phyloP scores from a whole-genome alignment of 2,329 filamentous ascomycete genomes.

The Aspergillus texensis region DNA sequence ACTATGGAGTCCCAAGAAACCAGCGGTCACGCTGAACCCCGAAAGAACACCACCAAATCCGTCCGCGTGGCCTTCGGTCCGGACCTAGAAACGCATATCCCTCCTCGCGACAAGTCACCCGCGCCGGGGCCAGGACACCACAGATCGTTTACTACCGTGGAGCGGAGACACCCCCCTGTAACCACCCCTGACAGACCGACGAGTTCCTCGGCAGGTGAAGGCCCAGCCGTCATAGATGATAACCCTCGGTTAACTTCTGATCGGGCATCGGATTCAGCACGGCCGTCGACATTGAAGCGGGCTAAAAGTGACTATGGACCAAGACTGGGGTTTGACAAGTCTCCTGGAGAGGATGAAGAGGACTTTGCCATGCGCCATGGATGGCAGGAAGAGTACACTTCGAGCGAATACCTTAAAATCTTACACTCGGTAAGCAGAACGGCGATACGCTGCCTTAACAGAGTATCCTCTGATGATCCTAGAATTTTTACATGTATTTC shows the following conservation, averaged over 20 bases:
- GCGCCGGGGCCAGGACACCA: conserved; percentile 35
- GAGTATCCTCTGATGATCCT: conserved; percentile 14
- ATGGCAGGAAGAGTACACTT: conserved; percentile 90
- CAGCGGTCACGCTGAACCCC: conserved; percentile 35
- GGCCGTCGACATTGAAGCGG: conserved; percentile 48
- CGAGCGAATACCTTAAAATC: conserved; percentile 82
- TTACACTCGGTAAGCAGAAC: conserved; percentile 69
- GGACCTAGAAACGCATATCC: conserved; percentile 41
- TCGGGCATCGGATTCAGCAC: conserved; percentile 34
- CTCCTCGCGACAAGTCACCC: conserved; percentile 36
- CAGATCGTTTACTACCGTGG: conserved; percentile 38
- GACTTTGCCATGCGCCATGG: conserved; percentile 73
- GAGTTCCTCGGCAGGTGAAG: conserved; percentile 37
- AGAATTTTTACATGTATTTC: conserved; percentile 99
- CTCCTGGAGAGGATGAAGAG: conserved; percentile 50
- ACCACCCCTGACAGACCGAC: conserved; percentile 29
- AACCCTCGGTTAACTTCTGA: conserved; percentile 31
- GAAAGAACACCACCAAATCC: conserved; percentile 35
- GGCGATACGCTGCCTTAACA: background rate
- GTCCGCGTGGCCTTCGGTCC: conserved; percentile 45
- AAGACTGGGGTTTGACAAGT: conserved; percentile 34
- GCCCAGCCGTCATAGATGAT: conserved; percentile 24
- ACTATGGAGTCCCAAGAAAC: conserved; percentile 27
- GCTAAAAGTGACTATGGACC: conserved; percentile 59
- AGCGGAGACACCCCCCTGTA: conserved; percentile 29